phyloP scores from a whole-genome alignment of 1,284 basidiomycete genomes.

The Ustilago lituana region DNA sequence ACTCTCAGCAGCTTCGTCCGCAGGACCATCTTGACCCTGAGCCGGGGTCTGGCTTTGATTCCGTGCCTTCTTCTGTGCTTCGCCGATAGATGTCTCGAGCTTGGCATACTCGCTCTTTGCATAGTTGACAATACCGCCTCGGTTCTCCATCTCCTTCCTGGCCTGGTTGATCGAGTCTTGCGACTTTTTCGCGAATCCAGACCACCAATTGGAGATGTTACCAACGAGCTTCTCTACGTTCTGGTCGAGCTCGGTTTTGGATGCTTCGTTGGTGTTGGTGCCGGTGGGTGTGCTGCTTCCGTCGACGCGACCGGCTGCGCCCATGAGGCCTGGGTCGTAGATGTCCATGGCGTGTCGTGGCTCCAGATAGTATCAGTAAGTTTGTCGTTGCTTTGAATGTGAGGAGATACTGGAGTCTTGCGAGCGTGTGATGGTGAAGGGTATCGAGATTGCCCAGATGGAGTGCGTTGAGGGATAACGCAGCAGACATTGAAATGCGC shows the following conservation, averaged over 20 bases:
- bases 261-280: slow-evolving; percentile 1
- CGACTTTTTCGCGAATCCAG: slow-evolving; percentile 59
- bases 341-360: slow-evolving; percentile 34
- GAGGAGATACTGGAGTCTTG: too few relatives aligned
- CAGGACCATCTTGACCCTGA: not conserved
- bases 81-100: slow-evolving; percentile 55
- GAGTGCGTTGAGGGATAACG: too few relatives aligned
- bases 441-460: too few relatives aligned
- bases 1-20: not conserved
- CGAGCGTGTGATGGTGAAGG: too few relatives aligned
- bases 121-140: slow-evolving; percentile 56
- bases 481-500: not conserved
- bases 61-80: slow-evolving; percentile 52
- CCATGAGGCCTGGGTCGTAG: slow-evolving; percentile 42
- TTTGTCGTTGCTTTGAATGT: too few relatives aligned
- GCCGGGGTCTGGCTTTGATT: slow-evolving; percentile 33
- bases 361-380: too few relatives aligned
- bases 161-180: slow-evolving; percentile 49
- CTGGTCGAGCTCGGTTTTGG: slow-evolving; percentile 53
- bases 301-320: slow-evolving; percentile 5
- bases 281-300: slow-evolving; percentile 15
- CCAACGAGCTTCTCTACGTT: slow-evolving; percentile 60
- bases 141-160: slow-evolving; percentile 50
- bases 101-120: slow-evolving; percentile 51
- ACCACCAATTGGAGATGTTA: slow-evolving; percentile 63